phyloP scores from a whole-genome alignment of 352 stramenopile genomes.

The Phytophthora cactorum region DNA sequence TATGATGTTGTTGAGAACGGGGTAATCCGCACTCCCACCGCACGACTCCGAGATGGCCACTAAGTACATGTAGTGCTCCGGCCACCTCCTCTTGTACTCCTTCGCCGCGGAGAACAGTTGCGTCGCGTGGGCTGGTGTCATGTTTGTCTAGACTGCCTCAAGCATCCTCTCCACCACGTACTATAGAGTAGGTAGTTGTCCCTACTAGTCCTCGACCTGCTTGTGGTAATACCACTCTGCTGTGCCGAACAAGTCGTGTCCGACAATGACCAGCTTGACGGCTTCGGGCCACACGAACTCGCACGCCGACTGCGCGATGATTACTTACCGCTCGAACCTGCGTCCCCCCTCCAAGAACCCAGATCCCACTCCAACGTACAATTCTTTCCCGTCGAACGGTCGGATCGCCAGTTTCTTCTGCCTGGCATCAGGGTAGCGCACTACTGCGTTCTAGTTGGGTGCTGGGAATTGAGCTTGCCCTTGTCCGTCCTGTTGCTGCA shows the following conservation, averaged over 20 bases:
- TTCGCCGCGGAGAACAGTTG: background rate
- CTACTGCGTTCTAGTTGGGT: no score
- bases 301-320: background rate
- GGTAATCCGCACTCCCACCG: background rate
- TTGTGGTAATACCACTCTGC: slow-evolving; percentile 8
- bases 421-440: background rate
- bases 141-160: background rate
- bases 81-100: background rate
- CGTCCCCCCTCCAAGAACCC: background rate
- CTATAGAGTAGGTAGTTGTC: background rate
- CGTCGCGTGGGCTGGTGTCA: background rate
- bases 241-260: background rate
- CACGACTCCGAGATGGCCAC: background rate
- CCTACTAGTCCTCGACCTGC: slow-evolving; percentile 7
- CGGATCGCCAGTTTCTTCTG: background rate
- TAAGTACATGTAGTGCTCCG: background rate
- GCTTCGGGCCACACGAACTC: slow-evolving; percentile 5
- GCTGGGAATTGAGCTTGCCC: background rate
- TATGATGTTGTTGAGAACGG: background rate
- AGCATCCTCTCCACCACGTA: slow-evolving; percentile 9
- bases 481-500: background rate
- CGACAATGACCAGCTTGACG: slow-evolving; percentile 8
- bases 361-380: background rate
- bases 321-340: no score
- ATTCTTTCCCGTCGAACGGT: background rate